phyloP scores from a whole-genome alignment of 768 basidiomycete genomes.

The Clavaria fumosa region DNA sequence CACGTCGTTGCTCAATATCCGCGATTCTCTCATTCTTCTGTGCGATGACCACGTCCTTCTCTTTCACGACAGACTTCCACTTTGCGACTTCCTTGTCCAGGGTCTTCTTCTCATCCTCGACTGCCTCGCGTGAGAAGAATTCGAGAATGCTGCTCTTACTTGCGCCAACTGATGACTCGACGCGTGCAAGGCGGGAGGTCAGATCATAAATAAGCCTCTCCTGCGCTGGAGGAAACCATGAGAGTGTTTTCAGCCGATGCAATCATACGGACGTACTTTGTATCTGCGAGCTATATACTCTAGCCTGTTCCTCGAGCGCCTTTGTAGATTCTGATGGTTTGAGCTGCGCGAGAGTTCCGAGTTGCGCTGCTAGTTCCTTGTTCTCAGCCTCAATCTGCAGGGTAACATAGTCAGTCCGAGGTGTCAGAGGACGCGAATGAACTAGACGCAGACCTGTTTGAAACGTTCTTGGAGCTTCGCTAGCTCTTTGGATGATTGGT shows the following conservation, averaged over 20 bases:
- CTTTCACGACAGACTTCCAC: constrained; percentile 2
- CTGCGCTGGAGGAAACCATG: constrained; percentile 29
- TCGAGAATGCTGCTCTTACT: constrained; percentile 39
- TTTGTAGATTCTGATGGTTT: constrained; percentile 55
- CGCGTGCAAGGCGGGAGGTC: constrained; percentile 34
- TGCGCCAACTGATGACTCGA: constrained; percentile 36
- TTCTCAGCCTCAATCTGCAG: constrained; percentile 16
- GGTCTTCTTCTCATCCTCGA: constrained; percentile 1
- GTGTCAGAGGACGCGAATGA: no score
- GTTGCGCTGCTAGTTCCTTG: constrained; percentile 32
- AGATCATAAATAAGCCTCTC: constrained; percentile 41
- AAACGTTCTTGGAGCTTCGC: no score
- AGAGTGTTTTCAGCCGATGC: not conserved
- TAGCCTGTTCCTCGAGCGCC: constrained; percentile 29
- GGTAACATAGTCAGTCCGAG: no score
- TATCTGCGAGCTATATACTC: constrained; percentile 35
- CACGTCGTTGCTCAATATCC: constrained; percentile 8
- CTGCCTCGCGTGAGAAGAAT: constrained; percentile 32
- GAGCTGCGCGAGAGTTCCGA: constrained; percentile 43
- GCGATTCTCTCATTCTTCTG: constrained; percentile 35
- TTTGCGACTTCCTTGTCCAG: not conserved
- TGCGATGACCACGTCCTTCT: constrained; percentile 36
- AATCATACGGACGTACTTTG: constrained; percentile 27
- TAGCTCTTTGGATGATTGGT: no score
- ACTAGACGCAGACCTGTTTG: no score